Evolutionary conservation across 2,329 filamentous ascomycete genomes (phyloP), one percentile per base, ranked within the genome.

Genomic region (Trichoderma sp.): DNA sequence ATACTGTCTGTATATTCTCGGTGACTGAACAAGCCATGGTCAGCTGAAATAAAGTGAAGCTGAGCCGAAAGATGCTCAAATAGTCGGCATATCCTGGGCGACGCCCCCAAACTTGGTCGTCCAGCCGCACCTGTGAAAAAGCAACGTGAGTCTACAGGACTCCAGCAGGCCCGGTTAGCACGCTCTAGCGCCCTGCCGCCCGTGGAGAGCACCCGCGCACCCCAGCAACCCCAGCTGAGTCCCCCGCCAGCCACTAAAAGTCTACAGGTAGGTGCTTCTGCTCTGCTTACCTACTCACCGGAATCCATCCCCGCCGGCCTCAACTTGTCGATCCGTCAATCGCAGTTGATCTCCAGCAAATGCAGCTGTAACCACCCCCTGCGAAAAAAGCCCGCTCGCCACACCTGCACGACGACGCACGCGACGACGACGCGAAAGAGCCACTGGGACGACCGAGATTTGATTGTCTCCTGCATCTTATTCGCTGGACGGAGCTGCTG

Each of bases 231-330:
- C 49, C 35, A 24, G 33, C 49, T 21, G 24, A 8, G 10, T 2
- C 58, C 47, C 37, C n/a, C 19, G 37, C 16, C 64, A 52, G 64
- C 37, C 64, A 43, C 55, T 40, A 53, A 31, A 60, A 5, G 33
- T 11, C 11, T 27, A 27, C 27, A 27, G 27, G 27, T 27, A 27
- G 27, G 27, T 4, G 4, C 27, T 27, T 27, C 27, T 35, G 53
- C 31, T 43, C 31, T 68, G 65, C 65, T 68, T 68, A 68, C 65
- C 65, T 68, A 68, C 65, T 40, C 65, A 58, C 33, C 49, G 52
- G 16, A 49, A 40, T 33, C 21, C 61, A 40, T 64, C 47, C 31
- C 35, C 31, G 49, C 58, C 24, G 47, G 21, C 52, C 33, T 40
- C 56, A 60, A 35, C 40, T 14, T 49, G 63, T 58, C 63, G 63